Evolutionary conservation across 345 rosid genomes (phyloP).

Genomic region (Citrus hindsii): DNA sequence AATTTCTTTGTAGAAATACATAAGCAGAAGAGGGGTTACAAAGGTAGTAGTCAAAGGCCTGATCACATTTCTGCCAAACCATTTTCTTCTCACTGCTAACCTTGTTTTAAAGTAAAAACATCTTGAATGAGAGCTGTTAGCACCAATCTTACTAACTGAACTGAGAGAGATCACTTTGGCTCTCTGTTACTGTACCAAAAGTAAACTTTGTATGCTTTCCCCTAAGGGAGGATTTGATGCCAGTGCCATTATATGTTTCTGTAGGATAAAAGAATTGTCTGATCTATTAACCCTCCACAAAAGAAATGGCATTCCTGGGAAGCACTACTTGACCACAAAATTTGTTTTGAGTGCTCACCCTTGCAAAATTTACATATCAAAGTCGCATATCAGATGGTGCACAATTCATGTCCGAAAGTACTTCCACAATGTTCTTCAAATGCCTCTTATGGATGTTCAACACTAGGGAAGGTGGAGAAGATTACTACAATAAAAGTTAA

Average conservation of each 20-base stretch:
- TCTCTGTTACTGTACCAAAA: neutral
- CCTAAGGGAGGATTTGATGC: neutral
- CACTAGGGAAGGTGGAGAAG: neutral
- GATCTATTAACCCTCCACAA: neutral
- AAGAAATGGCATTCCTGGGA: neutral
- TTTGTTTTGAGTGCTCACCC: neutral
- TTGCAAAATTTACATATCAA: neutral
- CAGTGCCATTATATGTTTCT: neutral
- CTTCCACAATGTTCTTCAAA: neutral
- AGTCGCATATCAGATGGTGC: neutral
- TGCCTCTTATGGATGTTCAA: neutral
- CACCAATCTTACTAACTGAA: neutral
- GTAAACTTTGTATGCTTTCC: neutral
- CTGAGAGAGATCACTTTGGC: neutral
- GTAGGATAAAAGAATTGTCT: neutral
- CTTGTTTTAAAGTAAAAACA: neutral
- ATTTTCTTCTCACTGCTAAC: neutral
- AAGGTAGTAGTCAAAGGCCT: neutral
- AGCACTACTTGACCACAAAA: neutral
- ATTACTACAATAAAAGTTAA: neutral
- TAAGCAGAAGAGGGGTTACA: neutral
- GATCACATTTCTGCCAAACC: neutral
- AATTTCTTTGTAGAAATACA: neutral
- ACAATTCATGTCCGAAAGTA: neutral
- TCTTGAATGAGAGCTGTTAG: neutral